phyloP scores from a whole-genome alignment of 169 alveolate genomes.

The Babesia sp. region DNA sequence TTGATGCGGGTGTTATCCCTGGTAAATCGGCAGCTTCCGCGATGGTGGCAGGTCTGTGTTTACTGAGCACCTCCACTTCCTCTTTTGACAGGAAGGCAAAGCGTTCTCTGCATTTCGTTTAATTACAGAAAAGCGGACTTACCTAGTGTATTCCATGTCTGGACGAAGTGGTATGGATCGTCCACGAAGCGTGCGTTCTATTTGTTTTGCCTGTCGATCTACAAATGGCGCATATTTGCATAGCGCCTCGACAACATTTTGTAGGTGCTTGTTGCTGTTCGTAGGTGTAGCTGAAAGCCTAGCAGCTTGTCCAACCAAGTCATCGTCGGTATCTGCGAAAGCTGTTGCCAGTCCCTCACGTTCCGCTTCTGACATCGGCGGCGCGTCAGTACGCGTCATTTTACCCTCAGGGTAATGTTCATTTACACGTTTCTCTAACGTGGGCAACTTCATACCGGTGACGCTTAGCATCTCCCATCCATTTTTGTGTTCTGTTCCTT shows the following conservation, averaged over 20 bases:
- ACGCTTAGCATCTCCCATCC: constrained; percentile 48
- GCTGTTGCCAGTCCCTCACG: constrained; percentile 25
- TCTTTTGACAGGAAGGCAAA: constrained; percentile 72
- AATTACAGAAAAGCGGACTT: neutral
- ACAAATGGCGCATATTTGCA: constrained; percentile 71
- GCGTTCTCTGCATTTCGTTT: constrained; percentile 5
- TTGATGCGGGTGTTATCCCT: constrained; percentile 74
- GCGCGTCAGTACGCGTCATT: neutral
- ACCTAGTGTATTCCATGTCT: constrained; percentile 69
- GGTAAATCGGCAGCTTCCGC: constrained; percentile 71
- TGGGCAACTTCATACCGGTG: constrained; percentile 5
- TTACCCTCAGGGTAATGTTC: constrained; percentile 7
- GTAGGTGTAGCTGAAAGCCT: neutral
- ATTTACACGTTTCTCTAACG: constrained; percentile 4
- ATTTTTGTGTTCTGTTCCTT: constrained; percentile 17
- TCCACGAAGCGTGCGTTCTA: constrained; percentile 61
- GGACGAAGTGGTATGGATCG: constrained; percentile 60
- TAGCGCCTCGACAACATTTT: constrained; percentile 67
- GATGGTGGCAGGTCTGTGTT: constrained; percentile 70
- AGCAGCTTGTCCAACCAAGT: neutral
- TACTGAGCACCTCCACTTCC: constrained; percentile 75
- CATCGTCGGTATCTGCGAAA: neutral
- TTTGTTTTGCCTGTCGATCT: constrained; percentile 57
- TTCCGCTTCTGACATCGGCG: constrained; percentile 45
- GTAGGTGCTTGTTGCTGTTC: constrained; percentile 13